Evolutionary conservation across 441 rosid genomes (phyloP), one percentile per base, ranked within the genome.

Genomic region (Erodium chrysanthum): DNA sequence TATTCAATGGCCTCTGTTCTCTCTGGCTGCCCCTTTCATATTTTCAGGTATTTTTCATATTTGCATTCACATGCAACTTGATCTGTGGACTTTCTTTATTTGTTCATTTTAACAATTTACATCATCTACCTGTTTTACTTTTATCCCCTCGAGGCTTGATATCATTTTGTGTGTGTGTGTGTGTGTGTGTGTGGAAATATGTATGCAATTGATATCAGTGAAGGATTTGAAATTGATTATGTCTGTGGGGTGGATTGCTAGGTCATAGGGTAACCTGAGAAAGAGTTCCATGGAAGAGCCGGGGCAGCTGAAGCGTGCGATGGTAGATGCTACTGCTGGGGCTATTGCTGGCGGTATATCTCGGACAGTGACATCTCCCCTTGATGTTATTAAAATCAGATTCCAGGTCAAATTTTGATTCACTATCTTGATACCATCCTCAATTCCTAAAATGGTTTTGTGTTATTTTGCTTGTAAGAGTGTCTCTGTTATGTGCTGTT

Each of bases 371-470:
- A 94, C 99, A 9, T 94, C 99, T n/a, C 99, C 97, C 10, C 96
- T 94, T 61, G 99, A 94, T 79, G 99, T 94, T 69, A 91, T 94
- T 70, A 94, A 94, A 82, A 94, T 91, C 73, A 82, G 97, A 79
- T 89, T 94, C 72, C 99, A 94, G 99, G 98, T 89, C 10, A 23
- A 18, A 37, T 2, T 65, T 17, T 59, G 14, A 20, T 56, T 56
- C 59, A 56, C 61, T 21, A 56, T 56, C 61, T 56, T 14, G 15
- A 44, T 44, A 11, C 15, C 50, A 11, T 44, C 12, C 50, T 42
- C 48, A 35, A 35, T 35, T 35, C 40, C 9, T 35, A 5, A 35
- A 35, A 35, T 35, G 40, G 40, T 8, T 4, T 35, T 35, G 40
- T 35, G 40, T 0, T 35, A 1, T 35, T 35, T 35, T 35, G 33